phyloP scores from a whole-genome alignment of 1,284 basidiomycete genomes.

The Trichosporon coremiiforme region DNA sequence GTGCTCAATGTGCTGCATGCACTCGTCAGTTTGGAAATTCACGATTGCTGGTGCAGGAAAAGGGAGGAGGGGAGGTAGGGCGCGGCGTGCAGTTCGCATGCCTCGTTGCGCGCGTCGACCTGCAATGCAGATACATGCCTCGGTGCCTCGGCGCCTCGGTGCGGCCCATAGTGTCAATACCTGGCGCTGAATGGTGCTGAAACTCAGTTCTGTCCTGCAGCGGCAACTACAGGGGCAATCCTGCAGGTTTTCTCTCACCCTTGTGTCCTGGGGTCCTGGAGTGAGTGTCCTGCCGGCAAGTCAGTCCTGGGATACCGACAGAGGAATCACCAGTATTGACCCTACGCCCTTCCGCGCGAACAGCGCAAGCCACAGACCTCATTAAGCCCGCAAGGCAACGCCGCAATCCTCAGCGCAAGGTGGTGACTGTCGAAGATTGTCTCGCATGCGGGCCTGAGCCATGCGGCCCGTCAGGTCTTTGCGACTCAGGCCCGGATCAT shows the following conservation, averaged over 20 bases:
- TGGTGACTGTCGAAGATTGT: not conserved
- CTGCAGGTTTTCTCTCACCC: not conserved
- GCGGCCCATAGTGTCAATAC: not conserved
- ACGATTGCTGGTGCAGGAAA: not conserved
- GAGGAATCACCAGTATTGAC: not conserved
- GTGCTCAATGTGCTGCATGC: not conserved
- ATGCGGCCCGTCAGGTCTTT: not conserved
- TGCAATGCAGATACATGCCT: not conserved
- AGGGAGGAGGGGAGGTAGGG: not conserved
- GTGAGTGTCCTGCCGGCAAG: not conserved
- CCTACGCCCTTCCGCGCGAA: not conserved
- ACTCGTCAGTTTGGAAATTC: not conserved
- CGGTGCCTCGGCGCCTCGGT: conserved; percentile 1
- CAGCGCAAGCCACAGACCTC: not conserved
- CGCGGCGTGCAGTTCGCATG: not conserved
- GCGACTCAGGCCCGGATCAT: not conserved
- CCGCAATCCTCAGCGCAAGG: not conserved
- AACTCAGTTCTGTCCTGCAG: conserved; percentile 3
- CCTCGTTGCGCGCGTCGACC: not conserved
- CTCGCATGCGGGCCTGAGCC: conserved; percentile 7
- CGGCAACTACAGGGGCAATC: not conserved
- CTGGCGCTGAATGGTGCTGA: not conserved
- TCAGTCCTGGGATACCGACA: not conserved
- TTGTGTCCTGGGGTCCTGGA: not conserved
- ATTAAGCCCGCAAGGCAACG: not conserved